Conservation (phyloP, 331 rosid species). For the Ulmus americana region DNA sequence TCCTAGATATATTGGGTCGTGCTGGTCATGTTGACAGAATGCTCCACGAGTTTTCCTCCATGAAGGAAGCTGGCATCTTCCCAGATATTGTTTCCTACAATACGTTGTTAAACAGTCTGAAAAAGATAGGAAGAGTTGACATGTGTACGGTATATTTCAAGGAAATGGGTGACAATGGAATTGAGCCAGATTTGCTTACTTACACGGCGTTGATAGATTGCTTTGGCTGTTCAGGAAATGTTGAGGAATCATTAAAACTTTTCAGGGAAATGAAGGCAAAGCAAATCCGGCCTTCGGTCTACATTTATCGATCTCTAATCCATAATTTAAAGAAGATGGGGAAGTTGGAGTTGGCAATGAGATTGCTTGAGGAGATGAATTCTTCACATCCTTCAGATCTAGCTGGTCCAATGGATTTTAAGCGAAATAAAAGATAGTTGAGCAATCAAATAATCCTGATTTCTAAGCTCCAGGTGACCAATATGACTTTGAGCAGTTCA, state of each 20-base stretch:
- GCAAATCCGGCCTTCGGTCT: conserved; percentile 47
- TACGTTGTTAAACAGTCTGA: conserved; percentile 55
- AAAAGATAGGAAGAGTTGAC: conserved; percentile 63
- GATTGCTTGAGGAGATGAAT: conserved; percentile 53
- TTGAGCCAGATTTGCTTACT: conserved; percentile 66
- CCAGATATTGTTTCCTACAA: conserved; percentile 65
- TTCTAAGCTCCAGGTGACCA: neutral
- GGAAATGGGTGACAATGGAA: conserved; percentile 60
- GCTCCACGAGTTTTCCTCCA: conserved; percentile 42
- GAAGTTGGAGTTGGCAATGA: conserved; percentile 54
- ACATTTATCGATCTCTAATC: conserved; percentile 51
- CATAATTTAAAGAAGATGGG: conserved; percentile 47
- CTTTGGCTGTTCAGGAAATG: conserved; percentile 59
- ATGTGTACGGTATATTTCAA: conserved; percentile 43
- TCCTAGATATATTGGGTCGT: conserved; percentile 64
- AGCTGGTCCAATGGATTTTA: conserved; percentile 50
- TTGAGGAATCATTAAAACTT: conserved; percentile 48
- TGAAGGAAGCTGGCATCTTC: conserved; percentile 48
- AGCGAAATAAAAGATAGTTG: conserved; percentile 23
- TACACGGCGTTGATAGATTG: conserved; percentile 60
- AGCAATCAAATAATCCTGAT: neutral
- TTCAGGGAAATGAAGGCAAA: conserved; percentile 62
- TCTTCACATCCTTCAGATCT: conserved; percentile 39
- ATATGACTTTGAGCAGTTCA: neutral
- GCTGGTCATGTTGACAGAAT: conserved; percentile 48